Conservation (phyloP, 805 yeast species). For the Lipomyces anomalus region DNA sequence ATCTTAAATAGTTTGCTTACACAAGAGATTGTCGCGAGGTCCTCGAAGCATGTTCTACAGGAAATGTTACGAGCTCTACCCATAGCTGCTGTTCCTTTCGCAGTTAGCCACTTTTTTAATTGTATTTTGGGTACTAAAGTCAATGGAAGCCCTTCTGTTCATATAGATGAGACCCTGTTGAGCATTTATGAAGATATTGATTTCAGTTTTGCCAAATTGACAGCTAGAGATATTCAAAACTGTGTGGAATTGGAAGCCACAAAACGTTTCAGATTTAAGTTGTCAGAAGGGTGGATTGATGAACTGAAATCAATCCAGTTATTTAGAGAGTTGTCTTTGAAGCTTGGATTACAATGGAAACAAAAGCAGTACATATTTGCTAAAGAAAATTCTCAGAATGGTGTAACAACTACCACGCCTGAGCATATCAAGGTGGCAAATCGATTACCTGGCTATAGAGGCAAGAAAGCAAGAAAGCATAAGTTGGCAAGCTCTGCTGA, state of each 20-base stretch:
- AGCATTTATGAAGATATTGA: constrained; percentile 36
- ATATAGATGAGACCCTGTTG: constrained; percentile 32
- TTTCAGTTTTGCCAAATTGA: constrained; percentile 41
- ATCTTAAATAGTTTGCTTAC: constrained; percentile 42
- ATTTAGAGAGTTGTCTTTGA: constrained; percentile 65
- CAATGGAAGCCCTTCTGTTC: constrained; percentile 39
- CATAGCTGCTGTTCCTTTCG: constrained; percentile 47
- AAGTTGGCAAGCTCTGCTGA: constrained; percentile 30
- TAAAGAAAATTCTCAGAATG: constrained; percentile 4
- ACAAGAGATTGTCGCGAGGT: constrained; percentile 75
- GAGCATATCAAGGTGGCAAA: neutral
- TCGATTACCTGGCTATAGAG: constrained; percentile 1
- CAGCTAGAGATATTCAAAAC: constrained; percentile 42
- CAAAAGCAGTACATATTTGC: constrained; percentile 45
- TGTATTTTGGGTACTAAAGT: constrained; percentile 53
- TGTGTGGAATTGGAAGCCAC: constrained; percentile 50
- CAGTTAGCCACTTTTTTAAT: constrained; percentile 68
- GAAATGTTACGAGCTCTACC: constrained; percentile 44
- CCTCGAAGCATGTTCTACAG: constrained; percentile 69
- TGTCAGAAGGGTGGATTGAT: constrained; percentile 48
- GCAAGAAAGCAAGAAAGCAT: constrained; percentile 27
- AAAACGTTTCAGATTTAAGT: constrained; percentile 56
- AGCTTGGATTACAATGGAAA: constrained; percentile 84
- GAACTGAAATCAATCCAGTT: constrained; percentile 41
- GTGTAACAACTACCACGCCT: neutral